Percentiles rank a stretch among this genome's conserved stretches.
phyloP scores from a whole-genome alignment of 2,329 filamentous ascomycete species.

The Penicillium sp. region DNA sequence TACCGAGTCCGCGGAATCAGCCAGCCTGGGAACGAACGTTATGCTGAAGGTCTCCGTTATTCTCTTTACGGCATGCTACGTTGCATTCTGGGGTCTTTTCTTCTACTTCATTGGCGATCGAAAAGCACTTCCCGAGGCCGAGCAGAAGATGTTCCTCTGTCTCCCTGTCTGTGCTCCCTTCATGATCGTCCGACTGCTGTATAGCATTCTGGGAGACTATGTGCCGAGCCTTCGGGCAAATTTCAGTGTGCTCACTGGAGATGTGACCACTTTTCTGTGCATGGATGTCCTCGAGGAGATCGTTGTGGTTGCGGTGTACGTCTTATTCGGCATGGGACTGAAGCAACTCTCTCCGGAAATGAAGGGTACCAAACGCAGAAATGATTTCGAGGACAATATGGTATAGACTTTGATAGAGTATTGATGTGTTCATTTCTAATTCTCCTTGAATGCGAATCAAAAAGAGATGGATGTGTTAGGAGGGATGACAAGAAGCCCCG shows the following conservation, averaged over 20 bases:
- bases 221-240: not conserved
- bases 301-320: not conserved
- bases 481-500: not conserved
- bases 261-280: not conserved
- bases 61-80: not conserved
- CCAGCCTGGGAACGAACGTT: not conserved
- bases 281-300: conserved; percentile 1
- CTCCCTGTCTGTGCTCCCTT: not conserved
- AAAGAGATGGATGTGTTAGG: not conserved
- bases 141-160: not conserved
- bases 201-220: not conserved
- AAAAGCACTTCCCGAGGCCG: not conserved
- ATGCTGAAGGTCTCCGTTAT: not conserved
- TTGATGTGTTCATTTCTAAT: not conserved
- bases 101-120: not conserved
- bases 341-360: not conserved
- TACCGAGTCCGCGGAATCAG: not conserved
- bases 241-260: not conserved
- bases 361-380: not conserved
- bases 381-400: not conserved
- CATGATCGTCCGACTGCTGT: not conserved
- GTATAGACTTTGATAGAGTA: not conserved
- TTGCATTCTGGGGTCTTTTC: not conserved
- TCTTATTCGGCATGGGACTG: not conserved
- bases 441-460: not conserved